Evolutionary conservation across 805 yeast genomes (phyloP).

Genomic region (Wickerhamiella parazyma): DNA sequence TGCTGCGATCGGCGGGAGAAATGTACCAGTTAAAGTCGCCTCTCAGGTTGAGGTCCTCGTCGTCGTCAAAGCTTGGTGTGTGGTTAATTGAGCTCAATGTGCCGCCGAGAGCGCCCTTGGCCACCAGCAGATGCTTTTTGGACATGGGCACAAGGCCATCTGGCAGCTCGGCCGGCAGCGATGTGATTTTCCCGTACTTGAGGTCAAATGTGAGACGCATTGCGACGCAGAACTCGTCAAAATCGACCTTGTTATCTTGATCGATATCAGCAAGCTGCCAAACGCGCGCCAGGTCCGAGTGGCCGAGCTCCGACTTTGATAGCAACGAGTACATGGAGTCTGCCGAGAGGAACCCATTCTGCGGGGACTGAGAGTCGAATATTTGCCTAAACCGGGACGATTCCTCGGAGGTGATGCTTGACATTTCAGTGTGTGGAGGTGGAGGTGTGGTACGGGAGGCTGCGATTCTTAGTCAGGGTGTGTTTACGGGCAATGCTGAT

Average conservation of each 20-base stretch:
- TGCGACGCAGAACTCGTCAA: slow-evolving; percentile 95
- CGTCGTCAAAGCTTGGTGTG: slow-evolving; percentile 30
- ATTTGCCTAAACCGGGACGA: slow-evolving; percentile 97
- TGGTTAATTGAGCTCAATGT: neutral
- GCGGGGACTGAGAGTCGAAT: slow-evolving; percentile 79
- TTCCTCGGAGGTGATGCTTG: slow-evolving; percentile 42
- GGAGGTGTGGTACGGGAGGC: neutral
- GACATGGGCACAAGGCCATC: slow-evolving; percentile 87
- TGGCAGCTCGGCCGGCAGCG: slow-evolving; percentile 65
- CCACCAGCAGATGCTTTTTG: slow-evolving; percentile 73
- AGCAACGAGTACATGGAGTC: slow-evolving; percentile 75
- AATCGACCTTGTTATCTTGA: slow-evolving; percentile 79
- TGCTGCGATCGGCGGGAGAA: slow-evolving; percentile 68
- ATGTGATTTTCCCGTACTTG: slow-evolving; percentile 54
- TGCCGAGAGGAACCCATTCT: slow-evolving; percentile 63
- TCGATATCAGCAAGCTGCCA: slow-evolving; percentile 89
- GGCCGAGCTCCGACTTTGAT: slow-evolving; percentile 74
- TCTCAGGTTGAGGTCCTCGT: slow-evolving; percentile 49
- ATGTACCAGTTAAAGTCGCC: slow-evolving; percentile 92
- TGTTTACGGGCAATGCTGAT: neutral
- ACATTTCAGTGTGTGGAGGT: neutral
- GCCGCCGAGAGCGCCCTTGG: slow-evolving; percentile 45
- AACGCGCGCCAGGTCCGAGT: slow-evolving; percentile 61
- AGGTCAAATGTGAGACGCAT: slow-evolving; percentile 89
- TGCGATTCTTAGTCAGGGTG: neutral